Conservation (phyloP, 1,284 basidiomycete genomes). For the Vanrija sp. region DNA sequence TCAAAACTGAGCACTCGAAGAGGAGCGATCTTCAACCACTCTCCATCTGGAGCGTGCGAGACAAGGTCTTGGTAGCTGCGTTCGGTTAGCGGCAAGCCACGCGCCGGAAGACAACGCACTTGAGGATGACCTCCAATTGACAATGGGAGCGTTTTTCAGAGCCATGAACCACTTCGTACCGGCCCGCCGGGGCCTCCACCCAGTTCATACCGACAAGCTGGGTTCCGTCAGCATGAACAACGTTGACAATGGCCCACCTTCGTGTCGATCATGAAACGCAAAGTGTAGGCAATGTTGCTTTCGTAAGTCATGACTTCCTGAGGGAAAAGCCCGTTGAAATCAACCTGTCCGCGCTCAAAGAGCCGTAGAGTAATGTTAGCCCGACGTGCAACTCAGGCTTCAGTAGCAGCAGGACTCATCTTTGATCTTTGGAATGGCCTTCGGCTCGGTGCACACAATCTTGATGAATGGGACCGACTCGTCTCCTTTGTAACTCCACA, state of each 20-base stretch:
- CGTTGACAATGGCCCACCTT: slow-evolving; percentile 55
- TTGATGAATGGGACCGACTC: slow-evolving; percentile 75
- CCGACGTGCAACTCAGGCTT: not conserved
- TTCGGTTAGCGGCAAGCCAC: not conserved
- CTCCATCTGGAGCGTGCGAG: slow-evolving; percentile 81
- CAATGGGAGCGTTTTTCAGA: slow-evolving; percentile 69
- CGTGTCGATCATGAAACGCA: slow-evolving; percentile 95
- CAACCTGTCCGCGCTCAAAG: slow-evolving; percentile 79
- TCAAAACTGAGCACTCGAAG: slow-evolving; percentile 90
- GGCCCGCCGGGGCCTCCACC: slow-evolving; percentile 81
- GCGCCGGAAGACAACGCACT: slow-evolving; percentile 52
- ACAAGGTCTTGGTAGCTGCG: slow-evolving; percentile 73
- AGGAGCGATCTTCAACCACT: slow-evolving; percentile 85
- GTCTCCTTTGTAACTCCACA: slow-evolving; percentile 86
- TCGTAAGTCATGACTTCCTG: slow-evolving; percentile 68
- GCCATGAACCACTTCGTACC: slow-evolving; percentile 62
- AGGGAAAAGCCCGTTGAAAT: slow-evolving; percentile 67
- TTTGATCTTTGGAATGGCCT: slow-evolving; percentile 76
- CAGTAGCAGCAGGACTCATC: slow-evolving; percentile 60
- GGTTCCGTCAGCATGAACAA: not conserved
- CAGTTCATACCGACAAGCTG: slow-evolving; percentile 96
- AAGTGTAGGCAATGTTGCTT: slow-evolving; percentile 81
- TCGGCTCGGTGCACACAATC: slow-evolving; percentile 68
- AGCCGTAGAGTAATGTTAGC: slow-evolving; percentile 57
- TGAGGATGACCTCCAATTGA: slow-evolving; percentile 76